Evolutionary conservation across 2,329 filamentous ascomycete genomes (phyloP).

Genomic region (Monilinia fructigena): DNA sequence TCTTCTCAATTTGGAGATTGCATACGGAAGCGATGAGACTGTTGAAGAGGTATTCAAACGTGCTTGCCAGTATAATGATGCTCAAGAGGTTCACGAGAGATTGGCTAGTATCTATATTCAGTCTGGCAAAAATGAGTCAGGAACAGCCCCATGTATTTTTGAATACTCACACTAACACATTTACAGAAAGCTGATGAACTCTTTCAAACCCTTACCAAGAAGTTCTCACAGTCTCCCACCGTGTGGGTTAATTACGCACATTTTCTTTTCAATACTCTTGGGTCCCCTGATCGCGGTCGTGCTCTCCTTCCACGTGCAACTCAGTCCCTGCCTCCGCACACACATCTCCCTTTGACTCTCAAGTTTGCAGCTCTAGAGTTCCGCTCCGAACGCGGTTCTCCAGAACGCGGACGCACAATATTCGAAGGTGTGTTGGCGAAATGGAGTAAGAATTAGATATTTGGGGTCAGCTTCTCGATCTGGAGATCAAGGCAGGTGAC

Average conservation of each 20-base stretch:
- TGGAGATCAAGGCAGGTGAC: slow-evolving; percentile 67
- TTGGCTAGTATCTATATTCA: slow-evolving; percentile 94
- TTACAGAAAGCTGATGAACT: slow-evolving; percentile 79
- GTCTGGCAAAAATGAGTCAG: slow-evolving; percentile 80
- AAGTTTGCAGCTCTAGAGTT: slow-evolving; percentile 94
- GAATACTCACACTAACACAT: slow-evolving; percentile 31
- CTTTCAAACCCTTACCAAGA: slow-evolving; percentile 84
- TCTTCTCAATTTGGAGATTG: slow-evolving; percentile 88
- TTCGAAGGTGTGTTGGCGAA: slow-evolving; percentile 84
- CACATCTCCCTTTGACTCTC: slow-evolving; percentile 70
- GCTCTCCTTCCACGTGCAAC: slow-evolving; percentile 78
- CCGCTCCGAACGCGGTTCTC: slow-evolving; percentile 74
- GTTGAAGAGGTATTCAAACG: slow-evolving; percentile 86
- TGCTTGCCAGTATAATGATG: slow-evolving; percentile 90
- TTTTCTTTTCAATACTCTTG: slow-evolving; percentile 77
- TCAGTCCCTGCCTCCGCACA: slow-evolving; percentile 70
- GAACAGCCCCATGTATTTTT: slow-evolving; percentile 21
- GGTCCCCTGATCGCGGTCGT: slow-evolving; percentile 70
- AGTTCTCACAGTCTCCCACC: slow-evolving; percentile 73
- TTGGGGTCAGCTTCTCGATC: slow-evolving; percentile 88
- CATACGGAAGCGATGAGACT: slow-evolving; percentile 79
- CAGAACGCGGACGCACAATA: slow-evolving; percentile 89
- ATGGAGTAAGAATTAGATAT: slow-evolving; percentile 86
- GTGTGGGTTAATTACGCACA: slow-evolving; percentile 95
- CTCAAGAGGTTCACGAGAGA: slow-evolving; percentile 83